Base-by-base conservation (phyloP, 768 basidiomycete genomes). In the Russula brevipes region DNA sequence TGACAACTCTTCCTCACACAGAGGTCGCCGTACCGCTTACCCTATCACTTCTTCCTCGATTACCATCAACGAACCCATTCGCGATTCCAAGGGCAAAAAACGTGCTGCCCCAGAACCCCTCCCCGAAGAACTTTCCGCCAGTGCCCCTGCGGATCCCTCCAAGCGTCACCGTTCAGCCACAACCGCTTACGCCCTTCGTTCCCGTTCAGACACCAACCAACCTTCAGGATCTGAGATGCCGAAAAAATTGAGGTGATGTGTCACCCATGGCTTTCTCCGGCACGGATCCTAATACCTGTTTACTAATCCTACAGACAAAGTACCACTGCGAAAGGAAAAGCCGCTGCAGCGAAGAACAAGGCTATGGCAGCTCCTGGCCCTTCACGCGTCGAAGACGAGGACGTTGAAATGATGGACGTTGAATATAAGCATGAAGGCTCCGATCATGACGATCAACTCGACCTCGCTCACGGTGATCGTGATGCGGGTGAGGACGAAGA, bases 21-120 rank as follows among this genome's bases (percentile, higher is more conserved):
- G 88, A 74, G 77, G 82, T 69, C 84, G 86, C 71, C 83, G 85
- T 71, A 78, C 81, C 64, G 81, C 82, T 54, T 76, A 77, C 50
- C 75, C 76, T 70, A 65, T 73, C 70, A 67, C 76, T 66, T 69
- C 78, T 70, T 54, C 78, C 67, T 72, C 81, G 69, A 74, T 76
- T 77, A 82, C 76, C 61, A 92, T 91, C 75, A 86, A 85, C 85
- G 91, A 93, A 80, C 83, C 87, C 54, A 68, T 77, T 3, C 81
- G 81, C 71, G 90, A 92, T 76, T 75, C 76, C 68, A 95, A 95
- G 76, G 94, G 93, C 62, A 97, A 97, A 85, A 96, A 95, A 78
- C 88, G 91, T 70, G 93, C 91, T 44, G 83, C 80, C 38, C 87
- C 88, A 53, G 89, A 92, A 76, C 75, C 78, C 39, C 76, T 75